Evolutionary conservation across 306 rosid genomes (phyloP).

Genomic region (Aeschynomene evenia): DNA sequence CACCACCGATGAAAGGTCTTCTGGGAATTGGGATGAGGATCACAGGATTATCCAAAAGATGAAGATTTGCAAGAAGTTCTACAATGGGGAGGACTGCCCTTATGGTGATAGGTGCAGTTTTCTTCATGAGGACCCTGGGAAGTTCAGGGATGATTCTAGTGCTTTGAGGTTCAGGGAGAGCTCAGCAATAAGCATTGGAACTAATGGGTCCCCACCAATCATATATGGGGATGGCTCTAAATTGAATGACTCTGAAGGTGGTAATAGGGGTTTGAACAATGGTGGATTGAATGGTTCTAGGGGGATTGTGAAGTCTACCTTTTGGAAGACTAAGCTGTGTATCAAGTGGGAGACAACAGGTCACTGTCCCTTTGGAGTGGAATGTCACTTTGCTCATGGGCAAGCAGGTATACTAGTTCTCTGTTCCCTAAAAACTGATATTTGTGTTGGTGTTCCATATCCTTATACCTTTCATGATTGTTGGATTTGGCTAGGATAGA

Average conservation of each 20-base stretch:
- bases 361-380: constrained; percentile 67
- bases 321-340: constrained; percentile 86
- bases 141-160: constrained; percentile 63
- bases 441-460: neutral
- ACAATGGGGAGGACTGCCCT: constrained; percentile 89
- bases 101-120: constrained; percentile 89
- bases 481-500: neutral
- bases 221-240: constrained; percentile 39
- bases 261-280: constrained; percentile 34
- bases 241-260: constrained; percentile 40
- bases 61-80: constrained; percentile 93
- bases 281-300: constrained; percentile 37
- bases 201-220: constrained; percentile 52
- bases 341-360: constrained; percentile 74
- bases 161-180: constrained; percentile 63
- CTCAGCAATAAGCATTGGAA: constrained; percentile 73
- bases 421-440: constrained; percentile 1
- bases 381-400: constrained; percentile 96
- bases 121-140: constrained; percentile 86
- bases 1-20: constrained; percentile 42
- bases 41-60: constrained; percentile 82
- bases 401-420: constrained; percentile 56
- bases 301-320: constrained; percentile 43
- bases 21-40: constrained; percentile 80
- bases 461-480: neutral